Base-by-base conservation (phyloP, 2,329 filamentous ascomycete species). In the Aspergillus sojae region DNA sequence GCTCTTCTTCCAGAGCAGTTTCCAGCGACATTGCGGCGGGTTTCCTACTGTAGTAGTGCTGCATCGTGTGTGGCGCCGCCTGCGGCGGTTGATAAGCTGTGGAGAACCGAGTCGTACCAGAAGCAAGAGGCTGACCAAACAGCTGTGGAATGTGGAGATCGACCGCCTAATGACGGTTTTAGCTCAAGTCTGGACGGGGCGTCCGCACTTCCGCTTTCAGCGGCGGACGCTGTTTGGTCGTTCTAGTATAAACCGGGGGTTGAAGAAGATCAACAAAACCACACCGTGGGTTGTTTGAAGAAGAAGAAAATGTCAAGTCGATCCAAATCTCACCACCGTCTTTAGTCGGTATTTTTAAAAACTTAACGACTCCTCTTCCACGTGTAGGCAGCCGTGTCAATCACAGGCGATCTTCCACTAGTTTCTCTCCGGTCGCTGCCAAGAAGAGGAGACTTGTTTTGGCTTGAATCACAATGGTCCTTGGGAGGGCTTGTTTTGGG, bases 1-100 rank as follows among this genome's bases (percentile, higher is more conserved):
- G 86, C 82, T 94, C 91, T 81, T 93, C 89, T 74, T 93, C 91
- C 67, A 93, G 83, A 68, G 89, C 87, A 56, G 89, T 86, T 79
- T 93, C 91, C 72, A 94, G 86, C 72, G 90, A 93, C 89, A 92
- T 92, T 58, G 72, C 72, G 64, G 73, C 75, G 52, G 65, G 68
- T 60, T 65, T 66, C 50, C 64, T 67, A 61, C 69, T 64, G 66
- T 70, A 69, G 64, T 75, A 64, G 59, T 69, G 64, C 64, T 50
- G 59, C 52, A 39, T 34, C 16, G 48, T 52, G 57, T 53, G 66
- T 65, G 72, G 66, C 65, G 68, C 73, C 72, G 72, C 65, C 68
- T 69, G 68, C 71, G 67, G 70, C 66, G 67, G 67, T 64, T 67
- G 63, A 65, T 62, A 53, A 63, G 58, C 32, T 67, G 71, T 72